phyloP scores from a whole-genome alignment of 1,139 yeast species.

The Debaryomyces sp. region DNA sequence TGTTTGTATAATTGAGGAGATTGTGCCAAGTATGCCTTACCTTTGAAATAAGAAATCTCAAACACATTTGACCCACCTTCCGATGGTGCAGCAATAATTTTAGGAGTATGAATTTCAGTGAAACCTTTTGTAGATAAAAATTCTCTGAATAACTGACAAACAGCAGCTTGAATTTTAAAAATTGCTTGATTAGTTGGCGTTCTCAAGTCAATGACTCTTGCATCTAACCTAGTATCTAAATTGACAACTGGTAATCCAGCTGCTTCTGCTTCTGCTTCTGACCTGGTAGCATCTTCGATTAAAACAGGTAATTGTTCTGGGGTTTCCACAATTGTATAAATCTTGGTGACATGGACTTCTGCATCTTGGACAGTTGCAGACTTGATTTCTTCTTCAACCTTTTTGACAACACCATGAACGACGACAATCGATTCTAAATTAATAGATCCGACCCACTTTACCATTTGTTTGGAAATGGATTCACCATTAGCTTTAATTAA shows the following conservation, averaged over 20 bases:
- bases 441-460: slow-evolving; percentile 89
- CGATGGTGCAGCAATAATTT: slow-evolving; percentile 90
- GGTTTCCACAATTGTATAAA: slow-evolving; percentile 80
- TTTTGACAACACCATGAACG: slow-evolving; percentile 81
- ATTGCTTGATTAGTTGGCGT: slow-evolving; percentile 97
- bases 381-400: slow-evolving; percentile 84
- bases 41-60: slow-evolving; percentile 89
- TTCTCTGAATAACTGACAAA: slow-evolving; percentile 86
- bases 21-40: slow-evolving; percentile 92
- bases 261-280: slow-evolving; percentile 93
- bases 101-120: slow-evolving; percentile 94
- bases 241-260: slow-evolving; percentile 91
- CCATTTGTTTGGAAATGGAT: slow-evolving; percentile 89
- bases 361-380: slow-evolving; percentile 91
- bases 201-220: slow-evolving; percentile 94
- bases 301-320: slow-evolving; percentile 92
- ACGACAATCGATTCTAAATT: slow-evolving; percentile 89
- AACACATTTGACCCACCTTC: slow-evolving; percentile 98
- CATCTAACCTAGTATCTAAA: slow-evolving; percentile 92
- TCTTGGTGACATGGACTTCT: slow-evolving; percentile 76
- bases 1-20: slow-evolving; percentile 98
- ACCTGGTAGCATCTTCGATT: slow-evolving; percentile 94
- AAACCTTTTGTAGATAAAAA: slow-evolving; percentile 69
- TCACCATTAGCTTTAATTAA: slow-evolving; percentile 67
- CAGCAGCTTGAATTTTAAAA: slow-evolving; percentile 90